Evolutionary conservation across 1,139 yeast species (phyloP), one percentile per base, ranked within the genome.

Genomic region (Pichia sp.): DNA sequence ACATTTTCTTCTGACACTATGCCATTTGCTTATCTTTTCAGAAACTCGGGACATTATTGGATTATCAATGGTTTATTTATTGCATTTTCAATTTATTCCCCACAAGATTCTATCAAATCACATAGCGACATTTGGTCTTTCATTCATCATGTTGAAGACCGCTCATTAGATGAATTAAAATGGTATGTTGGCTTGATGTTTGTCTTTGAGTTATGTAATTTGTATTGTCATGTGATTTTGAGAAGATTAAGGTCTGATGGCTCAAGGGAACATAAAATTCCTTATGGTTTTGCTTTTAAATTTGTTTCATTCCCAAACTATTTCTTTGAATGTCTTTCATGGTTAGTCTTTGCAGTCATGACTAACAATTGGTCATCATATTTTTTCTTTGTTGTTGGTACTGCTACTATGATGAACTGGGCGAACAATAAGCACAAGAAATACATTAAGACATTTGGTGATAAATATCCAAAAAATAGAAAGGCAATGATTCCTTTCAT

Each of bases 31-130:
- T 86, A 88, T 67, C 70, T 92, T 53, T 85, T 92, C 74, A 88
- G 90, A 69, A 92, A 92, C 71, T 83, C 90, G 36, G 73, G 77
- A 55, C 97, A 92, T 66, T 92, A 92, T 69, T 90, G 97, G 97
- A 64, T 87, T 29, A 71, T 92, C 54, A 84, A 92, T 41, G 97
- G 97, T 1, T 64, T 85, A 34, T 73, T 80, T 56, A 72, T 86
- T 46, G 79, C 88, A 3, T 79, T 74, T 57, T 83, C 85, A 55
- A 72, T 82, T 42, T 90, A 86, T 54, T 79, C 84, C 6, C 94
- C 95, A 12, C 62, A 59, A 39, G 22, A 29, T 22, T 12, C 15
- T 25, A 7, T n/a, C 11, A 30, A 32, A 32, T 7, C 18, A 13
- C 38, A 40, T 23, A 22, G 26, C 15, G 29, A 18, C 15, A 35